Conservation (phyloP, 2,329 filamentous ascomycete genomes). For the Sclerotinia nivalis region DNA sequence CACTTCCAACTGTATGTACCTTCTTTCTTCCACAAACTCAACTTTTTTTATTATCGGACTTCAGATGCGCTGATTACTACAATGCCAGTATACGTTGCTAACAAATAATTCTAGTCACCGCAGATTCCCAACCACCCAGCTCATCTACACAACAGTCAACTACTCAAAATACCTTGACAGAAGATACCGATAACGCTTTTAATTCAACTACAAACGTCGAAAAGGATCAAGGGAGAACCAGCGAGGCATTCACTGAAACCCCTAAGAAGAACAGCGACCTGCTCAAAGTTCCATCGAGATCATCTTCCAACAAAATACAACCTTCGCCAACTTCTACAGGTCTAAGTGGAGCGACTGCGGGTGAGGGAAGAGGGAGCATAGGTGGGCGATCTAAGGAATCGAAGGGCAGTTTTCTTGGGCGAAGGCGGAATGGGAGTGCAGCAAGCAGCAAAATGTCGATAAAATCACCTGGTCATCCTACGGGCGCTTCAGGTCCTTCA, state of each 20-base stretch:
- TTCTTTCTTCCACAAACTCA: not conserved
- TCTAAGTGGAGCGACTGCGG: conserved; percentile 59
- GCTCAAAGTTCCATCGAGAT: conserved; percentile 61
- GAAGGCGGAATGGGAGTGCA: conserved; percentile 66
- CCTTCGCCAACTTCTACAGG: conserved; percentile 60
- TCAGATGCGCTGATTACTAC: not conserved
- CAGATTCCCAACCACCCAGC: conserved; percentile 37
- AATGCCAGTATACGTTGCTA: conserved; percentile 28
- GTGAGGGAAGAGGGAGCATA: conserved; percentile 62
- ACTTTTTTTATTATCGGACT: conserved; percentile 9
- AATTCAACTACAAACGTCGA: conserved; percentile 36
- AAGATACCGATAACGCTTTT: conserved; percentile 37
- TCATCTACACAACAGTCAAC: conserved; percentile 39
- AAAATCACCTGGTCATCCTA: conserved; percentile 46
- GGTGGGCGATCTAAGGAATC: conserved; percentile 65
- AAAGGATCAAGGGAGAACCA: conserved; percentile 32
- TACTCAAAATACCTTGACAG: conserved; percentile 38
- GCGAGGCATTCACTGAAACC: conserved; percentile 35
- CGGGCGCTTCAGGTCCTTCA: conserved; percentile 44
- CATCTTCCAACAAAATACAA: conserved; percentile 62
- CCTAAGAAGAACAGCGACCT: conserved; percentile 51
- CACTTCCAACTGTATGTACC: conserved; percentile 39
- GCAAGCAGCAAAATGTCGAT: conserved; percentile 62
- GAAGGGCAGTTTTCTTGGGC: conserved; percentile 62
- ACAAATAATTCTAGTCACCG: conserved; percentile 34